These are phyloP conservation scores for Verticillium klebahnii DNA, from an alignment of 2,329 filamentous ascomycete genomes.

Conservation along the genomic window DNA sequence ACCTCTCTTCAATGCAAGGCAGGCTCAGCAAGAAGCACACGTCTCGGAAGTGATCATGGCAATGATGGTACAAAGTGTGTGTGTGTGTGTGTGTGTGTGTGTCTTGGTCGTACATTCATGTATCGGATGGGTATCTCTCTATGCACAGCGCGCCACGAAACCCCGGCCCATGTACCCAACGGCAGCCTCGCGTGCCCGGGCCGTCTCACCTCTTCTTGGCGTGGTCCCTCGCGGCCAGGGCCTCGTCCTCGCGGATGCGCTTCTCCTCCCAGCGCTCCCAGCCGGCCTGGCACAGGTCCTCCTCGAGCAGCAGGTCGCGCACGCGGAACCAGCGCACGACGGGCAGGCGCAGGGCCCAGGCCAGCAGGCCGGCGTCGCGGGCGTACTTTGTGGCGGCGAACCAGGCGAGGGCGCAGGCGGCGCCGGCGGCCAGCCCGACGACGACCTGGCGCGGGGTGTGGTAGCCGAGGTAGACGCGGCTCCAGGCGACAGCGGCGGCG, in stretches of 20 bases:
- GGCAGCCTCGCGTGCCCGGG: too few relatives aligned
- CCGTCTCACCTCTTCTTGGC: background rate
- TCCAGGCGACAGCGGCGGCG: constrained; percentile 69
- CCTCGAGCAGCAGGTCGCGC: constrained; percentile 78
- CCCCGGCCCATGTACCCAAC: too few relatives aligned
- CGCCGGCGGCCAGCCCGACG: constrained; percentile 70
- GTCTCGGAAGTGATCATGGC: background rate
- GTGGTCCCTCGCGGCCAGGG: constrained; percentile 23
- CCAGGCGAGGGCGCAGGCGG: constrained; percentile 70
- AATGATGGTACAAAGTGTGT: background rate
- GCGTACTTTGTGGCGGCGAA: constrained; percentile 66
- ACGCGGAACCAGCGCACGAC: constrained; percentile 64
- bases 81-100: background rate
- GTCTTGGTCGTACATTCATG: background rate
- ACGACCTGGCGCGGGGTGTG: constrained; percentile 85
- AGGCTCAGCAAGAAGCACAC: background rate
- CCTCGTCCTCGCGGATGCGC: constrained; percentile 28
- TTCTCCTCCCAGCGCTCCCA: constrained; percentile 84
- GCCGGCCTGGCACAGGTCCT: constrained; percentile 85
- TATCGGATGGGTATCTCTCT: background rate
- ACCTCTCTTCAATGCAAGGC: background rate
- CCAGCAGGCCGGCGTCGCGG: constrained; percentile 63
- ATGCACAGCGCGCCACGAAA: background rate
- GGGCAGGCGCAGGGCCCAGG: constrained; percentile 65
- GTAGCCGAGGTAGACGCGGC: constrained; percentile 86